These are phyloP conservation scores for Lepiota venenata DNA, from an alignment of 768 basidiomycete genomes.

Conservation along the genomic window DNA sequence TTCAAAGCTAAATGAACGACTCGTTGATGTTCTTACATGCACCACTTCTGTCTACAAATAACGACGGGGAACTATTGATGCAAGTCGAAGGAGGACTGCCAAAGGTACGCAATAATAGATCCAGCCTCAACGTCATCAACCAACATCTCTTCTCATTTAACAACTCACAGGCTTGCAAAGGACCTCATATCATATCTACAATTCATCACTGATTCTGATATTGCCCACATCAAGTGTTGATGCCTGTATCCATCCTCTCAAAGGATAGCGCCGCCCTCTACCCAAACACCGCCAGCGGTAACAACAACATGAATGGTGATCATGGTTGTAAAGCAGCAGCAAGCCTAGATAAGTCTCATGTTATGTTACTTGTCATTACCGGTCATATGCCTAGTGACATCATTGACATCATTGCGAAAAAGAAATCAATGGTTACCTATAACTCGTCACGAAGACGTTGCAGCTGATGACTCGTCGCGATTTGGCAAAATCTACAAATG, in stretches of 20 bases:
- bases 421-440: too few species aligned
- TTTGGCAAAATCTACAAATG: background rate
- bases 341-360: too few species aligned
- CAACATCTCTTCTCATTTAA: background rate
- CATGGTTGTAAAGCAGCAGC: background rate
- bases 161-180: background rate
- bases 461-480: background rate
- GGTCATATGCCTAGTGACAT: too few species aligned
- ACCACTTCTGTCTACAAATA: conserved; percentile 28
- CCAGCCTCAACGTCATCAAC: conserved; percentile 1
- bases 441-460: too few species aligned
- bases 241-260: background rate
- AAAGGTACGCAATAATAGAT: conserved; percentile 23
- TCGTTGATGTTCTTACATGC: conserved; percentile 57
- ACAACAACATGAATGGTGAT: background rate
- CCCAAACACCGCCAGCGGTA: background rate
- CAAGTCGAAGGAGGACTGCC: conserved; percentile 42
- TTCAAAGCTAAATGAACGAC: conserved; percentile 36
- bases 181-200: background rate
- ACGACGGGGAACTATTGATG: conserved; percentile 38
- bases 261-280: background rate
- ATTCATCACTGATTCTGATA: conserved; percentile 1
- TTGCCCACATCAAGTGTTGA: background rate
- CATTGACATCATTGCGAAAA: too few species aligned
- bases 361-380: too few species aligned